Percentiles rank a stretch among this genome's conserved stretches.
Conservation (phyloP, 148 eudicot genomes). For the Vaccinium darrowii region DNA sequence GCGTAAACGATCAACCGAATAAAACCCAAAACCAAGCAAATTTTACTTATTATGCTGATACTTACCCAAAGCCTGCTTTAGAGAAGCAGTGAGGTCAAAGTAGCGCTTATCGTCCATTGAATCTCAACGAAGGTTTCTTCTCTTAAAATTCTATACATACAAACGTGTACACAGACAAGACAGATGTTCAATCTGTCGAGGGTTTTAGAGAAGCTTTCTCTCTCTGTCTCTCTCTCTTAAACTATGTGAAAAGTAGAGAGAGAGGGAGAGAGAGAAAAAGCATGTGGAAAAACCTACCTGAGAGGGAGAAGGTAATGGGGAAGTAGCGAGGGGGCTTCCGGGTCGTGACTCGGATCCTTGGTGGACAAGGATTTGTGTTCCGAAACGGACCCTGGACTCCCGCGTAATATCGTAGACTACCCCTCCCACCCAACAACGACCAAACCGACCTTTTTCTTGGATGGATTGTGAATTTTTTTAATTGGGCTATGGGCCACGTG, state of each 20-base stretch:
- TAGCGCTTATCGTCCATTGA: constrained; percentile 39
- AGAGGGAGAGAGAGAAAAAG: not conserved
- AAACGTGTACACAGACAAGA: not conserved
- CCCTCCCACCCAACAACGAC: not conserved
- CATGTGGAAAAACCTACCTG: not conserved
- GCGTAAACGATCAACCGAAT: not conserved
- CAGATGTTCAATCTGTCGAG: not conserved
- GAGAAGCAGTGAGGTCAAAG: constrained; percentile 27
- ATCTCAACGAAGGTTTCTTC: not conserved
- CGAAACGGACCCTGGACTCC: constrained; percentile 9
- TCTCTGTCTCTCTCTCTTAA: not conserved
- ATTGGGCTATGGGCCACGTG: not conserved
- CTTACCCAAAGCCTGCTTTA: constrained; percentile 26
- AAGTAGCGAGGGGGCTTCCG: constrained; percentile 2
- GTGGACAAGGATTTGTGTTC: not conserved
- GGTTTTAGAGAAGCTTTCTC: not conserved
- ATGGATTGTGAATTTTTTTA: not conserved
- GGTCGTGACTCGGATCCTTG: constrained; percentile 12
- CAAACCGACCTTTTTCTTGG: not conserved
- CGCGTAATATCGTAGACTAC: constrained; percentile 14
- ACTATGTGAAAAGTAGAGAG: not conserved
- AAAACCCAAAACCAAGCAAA: not conserved
- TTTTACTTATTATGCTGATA: not conserved
- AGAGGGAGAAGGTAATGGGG: not conserved
- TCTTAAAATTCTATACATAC: not conserved